Evolutionary conservation across 1,139 yeast genomes (phyloP), one percentile per base, ranked within the genome.

Genomic region (Suhomyces terraborum): DNA sequence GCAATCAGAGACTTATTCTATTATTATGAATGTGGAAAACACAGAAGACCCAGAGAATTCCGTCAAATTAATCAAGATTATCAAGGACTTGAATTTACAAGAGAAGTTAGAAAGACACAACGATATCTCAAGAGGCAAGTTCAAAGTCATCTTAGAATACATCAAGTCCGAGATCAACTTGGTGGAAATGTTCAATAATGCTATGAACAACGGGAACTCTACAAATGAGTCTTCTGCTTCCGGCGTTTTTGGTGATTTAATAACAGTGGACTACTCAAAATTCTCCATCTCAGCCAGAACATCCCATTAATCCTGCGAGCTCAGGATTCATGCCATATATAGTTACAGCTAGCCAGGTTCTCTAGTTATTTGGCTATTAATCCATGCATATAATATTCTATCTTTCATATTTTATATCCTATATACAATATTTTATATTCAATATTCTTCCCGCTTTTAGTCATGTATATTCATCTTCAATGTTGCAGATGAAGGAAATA

Each of bases 51-150:
- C 49, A 26, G 67, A 64, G 39, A 54, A 50, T 22, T 52, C 59
- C 14, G 53, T 55, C 38, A 61, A 60, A 34, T 55, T 69, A 38
- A 54, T 66, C 31, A 62, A 66, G 38, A 52, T 67, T 13, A 58
- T 66, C 10, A 58, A 65, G 19, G 73, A 68, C 35, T 58, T 67
- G 45, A 58, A 62, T 36, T 58, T 73, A 41, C 52, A 62, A 28
- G 68, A 73, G 16, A 80, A 79, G 51, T 64, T 91, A 44, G 69
- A 69, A 35, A 66, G 68, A 39, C 87, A 87, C 56, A 81, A 88
- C 62, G 78, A 75, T 36, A 51, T 67, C 8, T 75, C 89, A 4
- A 65, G 67, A 31, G 82, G 77, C 21, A 70, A 73, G 50, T 75
- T 83, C 49, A 55, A 57, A 10, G 58, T 69, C 21, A 78, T 82